These are phyloP conservation scores for Fraxinus ornus DNA, from an alignment of 305 asterid genomes.

Conservation along the genomic window DNA sequence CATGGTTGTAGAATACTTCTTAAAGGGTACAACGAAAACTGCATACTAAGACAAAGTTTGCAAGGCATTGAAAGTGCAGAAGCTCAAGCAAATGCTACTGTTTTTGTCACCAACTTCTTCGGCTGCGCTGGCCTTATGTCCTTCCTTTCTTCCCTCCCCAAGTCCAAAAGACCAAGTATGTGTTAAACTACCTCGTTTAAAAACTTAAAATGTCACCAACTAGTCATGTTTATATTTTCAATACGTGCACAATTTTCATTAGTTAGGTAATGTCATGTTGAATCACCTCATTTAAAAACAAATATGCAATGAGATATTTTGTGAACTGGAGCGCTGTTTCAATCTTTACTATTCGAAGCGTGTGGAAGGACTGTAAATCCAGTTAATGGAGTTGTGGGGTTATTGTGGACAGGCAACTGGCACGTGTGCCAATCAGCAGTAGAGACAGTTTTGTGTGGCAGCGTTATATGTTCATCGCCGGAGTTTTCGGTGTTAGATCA, in stretches of 20 bases:
- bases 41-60: constrained; percentile 52
- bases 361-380: constrained; percentile 76
- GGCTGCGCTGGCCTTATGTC: constrained; percentile 83
- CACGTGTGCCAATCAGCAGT: constrained; percentile 64
- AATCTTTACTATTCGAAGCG: constrained; percentile 61
- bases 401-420: constrained; percentile 69
- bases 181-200: background rate
- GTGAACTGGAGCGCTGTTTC: constrained; percentile 54
- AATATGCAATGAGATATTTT: background rate
- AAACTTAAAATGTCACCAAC: background rate
- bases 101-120: constrained; percentile 72
- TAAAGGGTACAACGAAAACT: constrained; percentile 66
- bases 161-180: constrained; percentile 58
- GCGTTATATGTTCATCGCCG: constrained; percentile 36
- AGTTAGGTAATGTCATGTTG: too few species aligned
- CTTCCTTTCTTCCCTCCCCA: constrained; percentile 59
- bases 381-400: constrained; percentile 65
- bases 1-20: constrained; percentile 67
- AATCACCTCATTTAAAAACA: too few species aligned
- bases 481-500: constrained; percentile 17
- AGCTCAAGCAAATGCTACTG: constrained; percentile 71
- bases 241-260: background rate
- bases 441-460: constrained; percentile 71
- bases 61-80: constrained; percentile 46
- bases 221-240: too few species aligned